phyloP scores from a whole-genome alignment of 768 basidiomycete species.

The Tylopilus plumbeoviolaceoides region DNA sequence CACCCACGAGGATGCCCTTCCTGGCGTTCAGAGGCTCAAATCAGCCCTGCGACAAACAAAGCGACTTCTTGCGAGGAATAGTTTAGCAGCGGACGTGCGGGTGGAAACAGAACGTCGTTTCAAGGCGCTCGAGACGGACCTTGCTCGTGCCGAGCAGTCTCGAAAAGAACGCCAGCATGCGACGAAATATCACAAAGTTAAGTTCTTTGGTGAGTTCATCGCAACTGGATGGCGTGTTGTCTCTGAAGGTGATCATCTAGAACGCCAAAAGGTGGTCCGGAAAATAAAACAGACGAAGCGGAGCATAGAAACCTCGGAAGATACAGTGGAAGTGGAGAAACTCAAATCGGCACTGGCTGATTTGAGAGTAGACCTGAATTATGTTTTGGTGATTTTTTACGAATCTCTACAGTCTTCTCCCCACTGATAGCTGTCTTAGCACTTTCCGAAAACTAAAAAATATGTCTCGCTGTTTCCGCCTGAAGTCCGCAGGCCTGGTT shows the following conservation, averaged over 20 bases:
- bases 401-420: not conserved
- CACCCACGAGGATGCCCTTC: conserved; percentile 26
- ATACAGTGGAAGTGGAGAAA: conserved; percentile 33
- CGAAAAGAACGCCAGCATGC: conserved; percentile 73
- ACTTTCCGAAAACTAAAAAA: conserved; percentile 81
- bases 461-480: conserved; percentile 90
- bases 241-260: conserved; percentile 35
- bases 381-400: conserved; percentile 61
- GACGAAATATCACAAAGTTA: conserved; percentile 80
- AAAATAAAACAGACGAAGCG: conserved; percentile 71
- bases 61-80: conserved; percentile 81
- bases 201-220: conserved; percentile 80
- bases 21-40: conserved; percentile 86
- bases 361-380: conserved; percentile 86
- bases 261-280: conserved; percentile 81
- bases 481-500: conserved; percentile 36
- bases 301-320: conserved; percentile 36
- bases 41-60: conserved; percentile 78
- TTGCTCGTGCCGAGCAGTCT: conserved; percentile 56
- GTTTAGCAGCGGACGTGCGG: conserved; percentile 78
- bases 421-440: conserved; percentile 38
- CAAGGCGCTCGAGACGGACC: conserved; percentile 69
- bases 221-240: not conserved
- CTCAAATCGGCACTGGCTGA: conserved; percentile 50
- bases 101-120: conserved; percentile 78